Base-by-base conservation (phyloP, 768 basidiomycete species). In the Cantharellus anzutake region DNA sequence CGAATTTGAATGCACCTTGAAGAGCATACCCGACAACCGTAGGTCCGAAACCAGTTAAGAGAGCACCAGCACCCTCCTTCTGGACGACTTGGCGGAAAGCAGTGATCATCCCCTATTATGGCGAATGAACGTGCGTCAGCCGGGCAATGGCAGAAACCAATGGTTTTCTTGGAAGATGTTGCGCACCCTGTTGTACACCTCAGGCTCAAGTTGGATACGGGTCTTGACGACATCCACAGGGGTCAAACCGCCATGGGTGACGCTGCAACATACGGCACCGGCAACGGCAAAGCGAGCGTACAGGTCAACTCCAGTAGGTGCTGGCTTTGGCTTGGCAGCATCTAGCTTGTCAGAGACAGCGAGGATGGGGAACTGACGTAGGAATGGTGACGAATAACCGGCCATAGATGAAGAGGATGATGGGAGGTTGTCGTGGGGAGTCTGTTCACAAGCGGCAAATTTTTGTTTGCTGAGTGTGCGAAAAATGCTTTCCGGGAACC, bases 1-100 rank as follows among this genome's bases (percentile, higher is more conserved):
- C 93, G 71, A 89, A 96, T 74, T 97, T 97, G 84, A 94, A 91
- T 80, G 92, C 83, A 70, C 93, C 93, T 75, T 96, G 93, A 67
- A 91, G 78, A 4, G 89, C 88, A 76, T 93, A 93, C 64, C 93
- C 91, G 72, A 94, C 76, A 63, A 91, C 76, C 61, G 93, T 97
- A 59, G 93, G 93, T 42, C 87, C 87, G 69, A 96, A 75, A 67
- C 93, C 93, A 73, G 94, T 97, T 82, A 91, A 86, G 72, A 96
- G 80, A 71, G 89, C 93, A 42, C 71, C 80, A 62, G 81, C 72
- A 66, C 92, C 87, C 72, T 93, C 86, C 70, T 89, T 87, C 48
- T 78, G 79, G 59, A 85, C 59, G 68, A 92, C 80, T 42, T 77
- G 76, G 60, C 76, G 75, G 63, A 91, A 73, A 64, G 78, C 74